Evolutionary conservation across 805 yeast genomes (phyloP), one percentile per base, ranked within the genome.

Genomic region (Lipomyces kockii): DNA sequence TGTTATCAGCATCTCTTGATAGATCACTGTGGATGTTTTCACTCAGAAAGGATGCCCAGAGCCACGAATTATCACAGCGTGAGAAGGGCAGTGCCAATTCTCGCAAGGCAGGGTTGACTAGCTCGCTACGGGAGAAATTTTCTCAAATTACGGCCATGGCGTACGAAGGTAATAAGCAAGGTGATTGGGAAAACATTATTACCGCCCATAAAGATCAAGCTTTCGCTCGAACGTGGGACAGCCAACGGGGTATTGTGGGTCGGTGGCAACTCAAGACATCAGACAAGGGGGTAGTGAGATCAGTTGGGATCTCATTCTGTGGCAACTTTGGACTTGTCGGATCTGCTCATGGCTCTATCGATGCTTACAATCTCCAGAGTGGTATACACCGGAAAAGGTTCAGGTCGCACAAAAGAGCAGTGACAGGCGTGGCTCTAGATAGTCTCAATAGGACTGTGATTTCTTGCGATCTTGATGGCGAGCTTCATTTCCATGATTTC

Each of bases 251-350:
- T 70, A 87, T 92, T 75, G 86, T 92, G 2, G 98, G 98, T 27
- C 85, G 89, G 67, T 86, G 88, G 82, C 82, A 81, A 49, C 80
- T 96, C 49, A 77, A 81, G 2, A 90, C 97, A 0, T 85, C 85
- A n/a, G 98, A 95, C 78, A 87, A 84, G 4, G 92, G 94, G 1
- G 75, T 84, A 9, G 96, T 87, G 8, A 90, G 89, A 75, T 78
- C 90, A 37, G 94, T 92, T 8, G 84, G 90, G 22, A 85, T 94
- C 27, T 90, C 98, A 0, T 90, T 87, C 65, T 95, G 99, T 83
- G 99, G 99, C 51, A 96, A 96, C 78, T 95, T 96, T 78, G 97
- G 90, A 0, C 80, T 94, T 52, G 89, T 96, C 25, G 99, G 98
- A 12, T 92, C 98, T 1, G 84, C 93, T 1, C 78, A 80, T 55